These are phyloP conservation scores for Saturnispora zaruensis DNA, from an alignment of 805 yeast species.

Conservation along the genomic window DNA sequence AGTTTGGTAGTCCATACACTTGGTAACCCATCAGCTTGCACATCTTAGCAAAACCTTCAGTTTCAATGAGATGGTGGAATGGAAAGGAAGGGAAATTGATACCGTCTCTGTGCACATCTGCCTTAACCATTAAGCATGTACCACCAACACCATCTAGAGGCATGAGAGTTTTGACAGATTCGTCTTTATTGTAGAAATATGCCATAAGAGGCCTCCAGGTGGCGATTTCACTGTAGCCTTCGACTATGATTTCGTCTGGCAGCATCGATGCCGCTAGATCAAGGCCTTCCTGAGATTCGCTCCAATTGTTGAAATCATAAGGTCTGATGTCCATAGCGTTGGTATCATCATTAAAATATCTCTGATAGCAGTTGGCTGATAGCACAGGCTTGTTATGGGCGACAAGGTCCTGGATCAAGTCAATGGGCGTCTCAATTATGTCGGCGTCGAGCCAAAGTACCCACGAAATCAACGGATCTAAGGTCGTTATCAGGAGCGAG, in stretches of 20 bases:
- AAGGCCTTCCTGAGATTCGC: conserved; percentile 71
- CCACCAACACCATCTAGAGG: conserved; percentile 96
- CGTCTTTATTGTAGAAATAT: conserved; percentile 61
- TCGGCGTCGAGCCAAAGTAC: conserved; percentile 95
- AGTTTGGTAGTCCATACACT: conserved; percentile 89
- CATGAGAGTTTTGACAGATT: conserved; percentile 55
- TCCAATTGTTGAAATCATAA: conserved; percentile 96
- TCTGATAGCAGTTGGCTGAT: conserved; percentile 90
- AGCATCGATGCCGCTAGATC: conserved; percentile 61
- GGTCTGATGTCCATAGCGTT: conserved; percentile 60
- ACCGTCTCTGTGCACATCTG: conserved; percentile 98
- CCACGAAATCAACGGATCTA: conserved; percentile 90
- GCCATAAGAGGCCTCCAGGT: conserved; percentile 96
- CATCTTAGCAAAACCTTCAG: conserved; percentile 98
- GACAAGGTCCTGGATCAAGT: conserved; percentile 80
- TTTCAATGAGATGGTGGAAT: conserved; percentile 91
- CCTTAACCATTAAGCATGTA: conserved; percentile 90
- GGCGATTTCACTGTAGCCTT: conserved; percentile 89
- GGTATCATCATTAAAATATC: conserved; percentile 53
- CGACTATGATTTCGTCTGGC: conserved; percentile 89
- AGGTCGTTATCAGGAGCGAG: conserved; percentile 78
- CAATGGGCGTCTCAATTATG: conserved; percentile 78
- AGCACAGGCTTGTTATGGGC: conserved; percentile 78
- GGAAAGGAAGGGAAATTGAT: conserved; percentile 99
- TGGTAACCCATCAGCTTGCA: conserved; percentile 89